A percentile compares a stretch with the other conserved stretches of the same genome.
These are phyloP conservation scores for Lasiosphaeriaceae sp. DNA, from an alignment of 495 filamentous ascomycete genomes.

Conservation along the genomic window DNA sequence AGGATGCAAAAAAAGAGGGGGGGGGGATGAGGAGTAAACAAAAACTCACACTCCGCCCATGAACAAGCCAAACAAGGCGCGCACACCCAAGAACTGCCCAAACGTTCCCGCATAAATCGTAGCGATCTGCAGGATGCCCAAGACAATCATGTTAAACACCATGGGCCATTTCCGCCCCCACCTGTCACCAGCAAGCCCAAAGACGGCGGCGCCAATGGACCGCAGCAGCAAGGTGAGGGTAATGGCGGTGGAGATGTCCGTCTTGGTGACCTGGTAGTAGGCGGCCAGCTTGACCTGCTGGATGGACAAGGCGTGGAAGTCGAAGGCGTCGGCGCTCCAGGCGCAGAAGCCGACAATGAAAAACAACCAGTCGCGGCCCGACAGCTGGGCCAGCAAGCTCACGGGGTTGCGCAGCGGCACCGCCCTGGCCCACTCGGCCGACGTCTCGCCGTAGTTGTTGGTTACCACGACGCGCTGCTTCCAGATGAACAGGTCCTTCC, in stretches of 20 bases:
- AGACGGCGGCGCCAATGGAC: conserved; percentile 64
- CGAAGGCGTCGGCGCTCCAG: conserved; percentile 70
- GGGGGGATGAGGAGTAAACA: background rate
- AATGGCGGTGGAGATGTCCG: conserved; percentile 68
- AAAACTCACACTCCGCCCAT: conserved; percentile 66
- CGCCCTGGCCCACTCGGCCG: conserved; percentile 58
- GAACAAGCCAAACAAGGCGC: conserved; percentile 70
- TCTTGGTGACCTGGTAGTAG: conserved; percentile 62
- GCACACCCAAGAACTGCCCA: conserved; percentile 63
- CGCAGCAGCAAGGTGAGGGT: conserved; percentile 69
- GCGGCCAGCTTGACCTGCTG: conserved; percentile 64
- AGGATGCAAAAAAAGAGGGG: background rate
- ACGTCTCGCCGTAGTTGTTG: conserved; percentile 52
- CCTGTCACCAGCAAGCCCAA: conserved; percentile 68
- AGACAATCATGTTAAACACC: conserved; percentile 65
- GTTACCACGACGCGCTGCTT: conserved; percentile 61
- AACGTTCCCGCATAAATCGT: conserved; percentile 69
- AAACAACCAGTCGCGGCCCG: conserved; percentile 55
- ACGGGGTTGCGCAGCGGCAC: conserved; percentile 59
- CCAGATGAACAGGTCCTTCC: conserved; percentile 62
- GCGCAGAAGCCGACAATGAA: conserved; percentile 60
- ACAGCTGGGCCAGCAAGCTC: conserved; percentile 54
- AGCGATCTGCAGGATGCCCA: conserved; percentile 62
- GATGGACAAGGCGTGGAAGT: conserved; percentile 74
- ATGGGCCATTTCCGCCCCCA: conserved; percentile 82